Conservation (phyloP, 345 rosid genomes). For the Syzygium aromaticum region DNA sequence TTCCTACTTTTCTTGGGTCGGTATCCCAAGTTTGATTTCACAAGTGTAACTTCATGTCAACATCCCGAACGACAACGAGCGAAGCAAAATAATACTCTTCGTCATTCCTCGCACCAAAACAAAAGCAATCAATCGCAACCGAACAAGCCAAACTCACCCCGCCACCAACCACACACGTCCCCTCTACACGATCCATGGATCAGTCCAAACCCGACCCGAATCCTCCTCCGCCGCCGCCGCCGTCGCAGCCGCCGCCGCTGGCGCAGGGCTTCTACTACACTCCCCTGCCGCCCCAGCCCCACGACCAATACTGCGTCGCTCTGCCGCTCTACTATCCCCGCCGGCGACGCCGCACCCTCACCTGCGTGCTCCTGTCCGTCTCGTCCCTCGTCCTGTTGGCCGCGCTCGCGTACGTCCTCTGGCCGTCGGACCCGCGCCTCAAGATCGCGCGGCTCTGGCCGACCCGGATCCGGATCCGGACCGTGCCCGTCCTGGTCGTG, state of each 20-base stretch:
- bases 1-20: no score
- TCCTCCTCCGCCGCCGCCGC: not conserved
- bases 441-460: not conserved
- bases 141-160: not conserved
- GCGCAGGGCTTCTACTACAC: not conserved
- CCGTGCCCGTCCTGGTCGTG: not conserved
- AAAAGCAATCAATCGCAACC: not conserved
- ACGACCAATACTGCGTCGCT: not conserved
- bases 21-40: not conserved
- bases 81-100: not conserved
- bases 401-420: not conserved
- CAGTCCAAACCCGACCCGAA: not conserved
- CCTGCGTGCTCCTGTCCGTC: not conserved
- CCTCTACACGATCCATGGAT: not conserved
- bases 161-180: not conserved
- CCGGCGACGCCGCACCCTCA: not conserved
- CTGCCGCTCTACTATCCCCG: not conserved
- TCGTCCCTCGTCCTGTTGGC: not conserved
- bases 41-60: not conserved
- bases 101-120: not conserved
- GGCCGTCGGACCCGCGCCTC: constrained; percentile 9
- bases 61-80: not conserved
- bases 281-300: not conserved
- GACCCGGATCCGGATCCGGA: not conserved
- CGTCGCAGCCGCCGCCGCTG: not conserved